Base-by-base conservation (phyloP, 78 protist genomes). In the Dictyostelium capitatum region DNA sequence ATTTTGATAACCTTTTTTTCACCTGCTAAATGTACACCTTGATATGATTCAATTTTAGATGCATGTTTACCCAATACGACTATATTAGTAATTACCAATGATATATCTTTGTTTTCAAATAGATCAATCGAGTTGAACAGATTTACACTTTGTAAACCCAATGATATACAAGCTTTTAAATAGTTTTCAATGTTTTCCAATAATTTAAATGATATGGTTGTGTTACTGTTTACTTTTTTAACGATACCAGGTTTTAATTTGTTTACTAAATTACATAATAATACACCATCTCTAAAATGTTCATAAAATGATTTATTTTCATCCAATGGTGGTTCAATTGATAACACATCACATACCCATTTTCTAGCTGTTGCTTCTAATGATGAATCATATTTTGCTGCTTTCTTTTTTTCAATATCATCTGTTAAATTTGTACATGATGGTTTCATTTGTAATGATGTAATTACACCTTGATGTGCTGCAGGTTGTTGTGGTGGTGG, bases 161-260 rank as follows among this genome's bases (percentile, higher is more conserved):
- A 30, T 6, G 90, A 51, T 1, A 6, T 37, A n/a, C 95, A 90
- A 14, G 95, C 90, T 28, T 95, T 79, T 11, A 96, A 72, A n/a
- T 72, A 96, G 46, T 91, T 83, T 56, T 74, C 85, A 37, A 96
- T 94, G n/a, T 96, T 96, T 69, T 96, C 97, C 92, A 96, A 85
- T 46, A 91, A 89, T 37, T 89, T 95, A 67, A 96, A 96, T 32
- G 97, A 83, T 17, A 82, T 80, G 43, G 43, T 37, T 8, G 89
- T 32, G 4, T 59, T 54, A 20, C 80, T 82, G 23, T 90, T 90
- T 57, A 90, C 80, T 9, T 56, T 62, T 25, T 80, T 90, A 0
- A 90, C 46, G 0, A 23, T 15, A 20, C 84, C 84, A 0, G 82
- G 89, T 69, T 93, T 96, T 6, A 90, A 73, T 62, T 94, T 96